Evolutionary conservation across 2,329 filamentous ascomycete species (phyloP), one percentile per base, ranked within the genome.

Genomic region (Aureobasidium pullulans): DNA sequence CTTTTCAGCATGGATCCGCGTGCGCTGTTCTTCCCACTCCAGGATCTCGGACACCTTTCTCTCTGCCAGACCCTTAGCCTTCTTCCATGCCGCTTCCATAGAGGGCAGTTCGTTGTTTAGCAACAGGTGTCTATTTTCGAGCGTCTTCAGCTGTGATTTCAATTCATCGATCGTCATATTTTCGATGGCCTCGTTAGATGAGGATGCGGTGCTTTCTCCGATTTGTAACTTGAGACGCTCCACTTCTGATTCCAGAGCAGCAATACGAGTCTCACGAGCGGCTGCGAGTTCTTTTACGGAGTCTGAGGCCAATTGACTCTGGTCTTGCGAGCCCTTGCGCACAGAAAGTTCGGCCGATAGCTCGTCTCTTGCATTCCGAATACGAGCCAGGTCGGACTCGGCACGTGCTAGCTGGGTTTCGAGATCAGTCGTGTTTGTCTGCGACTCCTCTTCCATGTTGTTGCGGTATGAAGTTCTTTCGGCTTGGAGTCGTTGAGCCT

Each of bases 11-110:
- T 84, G 84, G 19, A 95, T 76, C 28, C 88, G 79, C 16, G 84
- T 77, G 39, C 93, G 79, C 63, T 87, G 88, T 60, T 96, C 91
- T 74, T 97, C 92, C 69, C 90, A 77, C 4, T 81, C 79, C 6
- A 80, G 77, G 56, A 89, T 84, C 63, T 96, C 91, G 67, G 87
- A 82, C 36, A 96, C 85, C 73, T 96, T 97, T 76, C 90, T 93
- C 54, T 87, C 86, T 7, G 91, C 91, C 60, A 96, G 74, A 23
- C 85, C 85, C 69, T 92, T 90, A 56, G 92, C 89, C 72, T 92
- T 93, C 73, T 89, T 96, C 78, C 91, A 96, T 0, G 93, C 93
- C 56, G 85, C 86, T 70, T 96, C 91, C 78, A 99, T 90, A 0
- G 90, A 89, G 2, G 90, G 87, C 59, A 99, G 74, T 73, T 99